Percentiles rank a stretch among this genome's conserved stretches.
Evolutionary conservation across 2,329 filamentous ascomycete species (phyloP).

Genomic region (Sporothrix pseudoabietina): DNA sequence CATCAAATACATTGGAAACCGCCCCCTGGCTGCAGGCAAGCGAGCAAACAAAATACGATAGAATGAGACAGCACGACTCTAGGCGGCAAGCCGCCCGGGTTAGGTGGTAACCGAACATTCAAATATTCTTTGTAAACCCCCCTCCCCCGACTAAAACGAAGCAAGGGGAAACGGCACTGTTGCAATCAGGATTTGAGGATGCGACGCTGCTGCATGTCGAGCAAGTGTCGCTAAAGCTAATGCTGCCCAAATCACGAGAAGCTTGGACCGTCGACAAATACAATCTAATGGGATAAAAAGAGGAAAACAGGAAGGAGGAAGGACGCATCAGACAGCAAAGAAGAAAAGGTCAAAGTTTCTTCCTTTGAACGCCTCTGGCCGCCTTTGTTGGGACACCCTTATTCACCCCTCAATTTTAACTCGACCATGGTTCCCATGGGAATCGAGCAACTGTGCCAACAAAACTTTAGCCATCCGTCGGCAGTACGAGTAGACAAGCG

Average conservation of each 20-base stretch:
- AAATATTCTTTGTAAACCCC: no score
- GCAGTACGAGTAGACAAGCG: neutral
- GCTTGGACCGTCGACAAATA: neutral
- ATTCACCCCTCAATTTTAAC: neutral
- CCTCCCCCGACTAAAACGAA: neutral
- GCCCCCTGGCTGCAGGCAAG: neutral
- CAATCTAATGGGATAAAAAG: neutral
- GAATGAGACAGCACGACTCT: neutral
- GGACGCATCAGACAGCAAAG: neutral
- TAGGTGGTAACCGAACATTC: neutral
- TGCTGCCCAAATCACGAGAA: constrained; percentile 12
- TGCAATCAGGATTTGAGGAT: constrained; percentile 4
- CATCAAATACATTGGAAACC: neutral
- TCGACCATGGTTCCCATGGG: neutral
- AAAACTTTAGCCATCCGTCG: neutral
- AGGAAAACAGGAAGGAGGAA: neutral
- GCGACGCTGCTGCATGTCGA: constrained; percentile 13
- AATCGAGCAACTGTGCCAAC: neutral
- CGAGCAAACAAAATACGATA: neutral
- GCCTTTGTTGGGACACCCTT: neutral
- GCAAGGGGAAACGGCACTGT: neutral
- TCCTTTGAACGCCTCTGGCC: neutral
- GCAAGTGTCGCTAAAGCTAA: neutral
- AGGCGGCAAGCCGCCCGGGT: neutral
- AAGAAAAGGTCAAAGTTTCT: neutral